Base-by-base conservation (phyloP, 2,329 filamentous ascomycete genomes). In the Calonectria fujianensis region DNA sequence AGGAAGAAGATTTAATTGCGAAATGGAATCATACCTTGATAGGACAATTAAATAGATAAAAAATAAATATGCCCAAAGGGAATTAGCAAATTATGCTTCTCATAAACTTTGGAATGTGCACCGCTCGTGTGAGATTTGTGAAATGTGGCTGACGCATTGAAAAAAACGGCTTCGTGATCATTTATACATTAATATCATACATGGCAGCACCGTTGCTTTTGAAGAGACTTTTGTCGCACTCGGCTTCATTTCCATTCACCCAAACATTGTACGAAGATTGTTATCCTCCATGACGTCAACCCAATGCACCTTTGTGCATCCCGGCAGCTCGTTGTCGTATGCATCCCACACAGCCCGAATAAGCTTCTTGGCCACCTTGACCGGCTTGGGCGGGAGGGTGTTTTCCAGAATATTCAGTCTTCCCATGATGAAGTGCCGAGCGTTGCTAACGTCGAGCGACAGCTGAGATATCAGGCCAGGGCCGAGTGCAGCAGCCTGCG, bases 241-340 rank as follows among this genome's bases (percentile, higher is more conserved):
- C n/a, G 24, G 39, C 48, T 57, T 35, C 41, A 24, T 20, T 16
- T 29, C 65, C 39, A 66, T 68, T 63, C 74, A 84, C 14, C 83
- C 83, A 80, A 84, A 84, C 79, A 84, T 78, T 24, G 83, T 83
- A 4, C 81, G 78, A 32, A 84, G 69, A 31, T 83, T 79, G 20
- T 81, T 81, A 5, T 82, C 79, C 65, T 84, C 84, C 85, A 86
- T 87, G 6, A 87, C 84, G 65, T 87, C 86, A 4, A 87, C 81
- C 86, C 86, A 87, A 54, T 87, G 86, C 0, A 85, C 85, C 13
- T 82, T 75, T 14, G 80, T 73, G 0, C 80, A 78, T 0, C 81
- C 84, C 4, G 82, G 80, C 11, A 74, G 24, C 61, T 87, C 86
- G 4, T 74, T 77, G 45, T 87, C 86, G 27, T 87, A 87, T 0